Conservation (phyloP, 2,329 filamentous ascomycete genomes). For the Trichoderma sp. region DNA sequence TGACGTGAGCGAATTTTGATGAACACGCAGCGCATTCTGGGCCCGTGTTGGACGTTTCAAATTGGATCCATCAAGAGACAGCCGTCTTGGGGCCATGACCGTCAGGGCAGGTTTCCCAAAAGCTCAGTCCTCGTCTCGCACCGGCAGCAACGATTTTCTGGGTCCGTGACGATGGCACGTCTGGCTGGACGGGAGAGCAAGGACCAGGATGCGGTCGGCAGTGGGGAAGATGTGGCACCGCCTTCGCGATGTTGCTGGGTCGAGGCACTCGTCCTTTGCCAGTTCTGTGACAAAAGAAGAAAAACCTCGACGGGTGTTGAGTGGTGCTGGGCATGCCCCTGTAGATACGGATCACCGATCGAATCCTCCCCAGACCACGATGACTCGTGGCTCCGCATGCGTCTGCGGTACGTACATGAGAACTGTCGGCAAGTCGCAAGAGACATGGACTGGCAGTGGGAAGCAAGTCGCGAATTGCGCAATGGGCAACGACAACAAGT, state of each 20-base stretch:
- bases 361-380: not conserved
- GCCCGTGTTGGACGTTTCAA: not conserved
- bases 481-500: not conserved
- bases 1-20: not conserved
- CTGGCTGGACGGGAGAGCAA: conserved; percentile 26
- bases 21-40: not conserved
- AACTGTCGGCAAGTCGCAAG: not conserved
- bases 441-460: not conserved
- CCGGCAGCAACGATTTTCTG: conserved; percentile 6
- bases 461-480: not conserved
- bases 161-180: conserved; percentile 26
- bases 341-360: not conserved
- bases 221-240: conserved; percentile 17
- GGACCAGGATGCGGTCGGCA: conserved; percentile 18
- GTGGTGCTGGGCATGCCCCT: not conserved
- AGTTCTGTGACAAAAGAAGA: not conserved
- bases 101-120: conserved; percentile 20
- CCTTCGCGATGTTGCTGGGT: not conserved
- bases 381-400: not conserved
- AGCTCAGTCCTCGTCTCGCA: conserved; percentile 7
- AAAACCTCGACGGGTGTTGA: not conserved
- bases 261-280: not conserved
- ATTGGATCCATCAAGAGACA: conserved; percentile 11
- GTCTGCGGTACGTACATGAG: not conserved
- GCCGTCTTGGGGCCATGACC: not conserved